Percentiles rank a stretch among this genome's conserved stretches.
phyloP scores from a whole-genome alignment of 495 filamentous ascomycete genomes.

The Aspergillus diversus region DNA sequence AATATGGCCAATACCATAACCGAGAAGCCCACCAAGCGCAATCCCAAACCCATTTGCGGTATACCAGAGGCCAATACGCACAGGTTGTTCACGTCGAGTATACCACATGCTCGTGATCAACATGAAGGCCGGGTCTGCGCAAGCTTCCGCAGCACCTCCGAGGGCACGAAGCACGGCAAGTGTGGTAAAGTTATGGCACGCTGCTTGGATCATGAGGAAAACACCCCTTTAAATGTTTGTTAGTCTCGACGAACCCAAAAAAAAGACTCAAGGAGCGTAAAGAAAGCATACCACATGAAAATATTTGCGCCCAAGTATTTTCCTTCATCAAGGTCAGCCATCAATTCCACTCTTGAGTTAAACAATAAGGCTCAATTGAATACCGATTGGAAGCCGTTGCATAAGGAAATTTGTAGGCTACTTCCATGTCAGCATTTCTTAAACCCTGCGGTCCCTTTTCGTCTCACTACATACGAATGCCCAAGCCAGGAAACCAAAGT shows the following conservation, averaged over 20 bases:
- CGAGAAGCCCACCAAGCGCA: conserved; percentile 59
- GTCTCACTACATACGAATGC: conserved; percentile 37
- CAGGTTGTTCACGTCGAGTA: conserved; percentile 59
- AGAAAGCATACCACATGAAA: conserved; percentile 52
- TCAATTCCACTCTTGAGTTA: background rate
- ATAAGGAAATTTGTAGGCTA: conserved; percentile 56
- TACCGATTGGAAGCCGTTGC: conserved; percentile 60
- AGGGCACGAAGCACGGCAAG: conserved; percentile 55
- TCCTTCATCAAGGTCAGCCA: conserved; percentile 31
- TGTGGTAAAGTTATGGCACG: conserved; percentile 55
- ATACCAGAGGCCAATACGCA: conserved; percentile 64
- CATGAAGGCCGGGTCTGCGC: conserved; percentile 43
- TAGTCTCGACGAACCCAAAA: background rate
- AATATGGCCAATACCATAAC: conserved; percentile 62
- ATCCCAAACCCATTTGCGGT: conserved; percentile 62
- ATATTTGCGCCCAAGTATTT: conserved; percentile 64
- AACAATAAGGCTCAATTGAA: background rate
- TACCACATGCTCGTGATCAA: conserved; percentile 53
- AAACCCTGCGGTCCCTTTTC: background rate
- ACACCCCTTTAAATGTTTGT: conserved; percentile 42
- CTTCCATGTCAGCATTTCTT: background rate
- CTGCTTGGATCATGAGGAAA: conserved; percentile 60
- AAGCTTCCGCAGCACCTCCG: conserved; percentile 60
- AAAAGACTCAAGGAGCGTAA: background rate
- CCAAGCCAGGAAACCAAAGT: conserved; percentile 54